A percentile compares a stretch with the other conserved stretches of the same genome.
phyloP scores from a whole-genome alignment of 2,329 filamentous ascomycete genomes.

The Camillea tinctor region DNA sequence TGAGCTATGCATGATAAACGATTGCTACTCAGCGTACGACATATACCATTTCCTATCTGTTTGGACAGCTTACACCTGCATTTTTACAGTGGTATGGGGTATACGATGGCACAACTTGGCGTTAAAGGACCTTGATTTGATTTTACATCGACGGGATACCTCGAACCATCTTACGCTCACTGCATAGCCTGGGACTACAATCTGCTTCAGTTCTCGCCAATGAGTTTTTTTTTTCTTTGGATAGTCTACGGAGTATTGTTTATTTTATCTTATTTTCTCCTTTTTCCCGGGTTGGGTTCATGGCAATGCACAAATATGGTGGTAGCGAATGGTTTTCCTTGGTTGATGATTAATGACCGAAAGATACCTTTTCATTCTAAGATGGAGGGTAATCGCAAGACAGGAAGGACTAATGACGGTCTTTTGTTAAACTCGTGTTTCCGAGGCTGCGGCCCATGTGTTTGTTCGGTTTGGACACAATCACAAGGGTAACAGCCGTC shows the following conservation, averaged over 20 bases:
- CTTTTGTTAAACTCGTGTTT: conserved; percentile 16
- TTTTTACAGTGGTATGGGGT: conserved; percentile 16
- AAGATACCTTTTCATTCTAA: conserved; percentile 35
- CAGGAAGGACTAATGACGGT: conserved; percentile 23
- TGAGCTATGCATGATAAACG: conserved; percentile 15
- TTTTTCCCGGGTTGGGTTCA: conserved; percentile 11
- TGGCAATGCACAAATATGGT: conserved; percentile 15
- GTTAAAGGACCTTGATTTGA: conserved; percentile 23
- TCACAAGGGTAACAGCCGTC: conserved; percentile 4
- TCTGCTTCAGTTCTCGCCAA: conserved; percentile 5
- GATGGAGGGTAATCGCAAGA: conserved; percentile 35
- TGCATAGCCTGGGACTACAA: conserved; percentile 25
- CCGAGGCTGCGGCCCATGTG: conserved; percentile 6
- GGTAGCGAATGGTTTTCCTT: conserved; percentile 23
- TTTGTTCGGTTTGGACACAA: background rate
- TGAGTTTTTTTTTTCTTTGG: conserved; percentile 2
- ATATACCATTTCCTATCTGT: conserved; percentile 16
- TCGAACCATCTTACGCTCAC: conserved; percentile 28
- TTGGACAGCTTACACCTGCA: conserved; percentile 16
- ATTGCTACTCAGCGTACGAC: conserved; percentile 19
- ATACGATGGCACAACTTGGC: conserved; percentile 24
- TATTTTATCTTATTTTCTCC: too few relatives aligned
- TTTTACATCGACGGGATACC: conserved; percentile 15
- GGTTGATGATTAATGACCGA: conserved; percentile 31
- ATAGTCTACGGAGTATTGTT: conserved; percentile 2